A percentile compares a stretch with the other conserved stretches of the same genome.
Evolutionary conservation across 139 green algal species (phyloP).

Genomic region (Desmodesmus armatus): DNA sequence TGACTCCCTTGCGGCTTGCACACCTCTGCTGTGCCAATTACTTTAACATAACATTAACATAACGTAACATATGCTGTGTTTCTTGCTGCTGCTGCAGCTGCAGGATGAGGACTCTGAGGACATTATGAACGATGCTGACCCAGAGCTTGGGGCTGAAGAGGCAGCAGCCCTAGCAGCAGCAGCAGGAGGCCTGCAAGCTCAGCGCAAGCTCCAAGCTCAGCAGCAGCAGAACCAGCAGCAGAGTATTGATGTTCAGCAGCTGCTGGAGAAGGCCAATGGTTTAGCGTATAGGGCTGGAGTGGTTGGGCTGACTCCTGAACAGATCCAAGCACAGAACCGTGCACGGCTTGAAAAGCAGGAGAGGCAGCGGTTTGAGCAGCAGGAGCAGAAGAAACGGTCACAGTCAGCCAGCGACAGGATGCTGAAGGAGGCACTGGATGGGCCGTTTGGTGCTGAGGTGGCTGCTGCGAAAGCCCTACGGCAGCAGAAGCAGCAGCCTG

Average conservation of each 20-base stretch:
- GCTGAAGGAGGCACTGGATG: background rate
- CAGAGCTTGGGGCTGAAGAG: background rate
- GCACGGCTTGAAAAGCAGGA: background rate
- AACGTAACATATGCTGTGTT: too few relatives aligned
- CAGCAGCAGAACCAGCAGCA: slow-evolving; percentile 7
- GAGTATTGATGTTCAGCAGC: slow-evolving; percentile 6
- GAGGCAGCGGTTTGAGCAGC: background rate
- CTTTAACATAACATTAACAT: too few relatives aligned
- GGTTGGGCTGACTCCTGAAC: background rate
- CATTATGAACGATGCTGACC: background rate
- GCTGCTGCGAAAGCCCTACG: background rate
- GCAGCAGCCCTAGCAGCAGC: slow-evolving; percentile 4
- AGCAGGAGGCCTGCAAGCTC: background rate
- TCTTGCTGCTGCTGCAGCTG: slow-evolving; percentile 2
- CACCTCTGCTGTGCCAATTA: too few relatives aligned
- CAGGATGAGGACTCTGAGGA: background rate
- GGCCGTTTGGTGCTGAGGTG: too few relatives aligned
- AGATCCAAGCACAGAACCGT: background rate
- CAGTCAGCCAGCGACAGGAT: background rate
- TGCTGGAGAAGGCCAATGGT: too few relatives aligned
- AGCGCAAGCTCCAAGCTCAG: background rate
- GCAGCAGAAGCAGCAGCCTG: background rate
- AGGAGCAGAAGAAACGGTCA: background rate
- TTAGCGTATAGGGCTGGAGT: slow-evolving; percentile 1
- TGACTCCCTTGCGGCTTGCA: too few relatives aligned